phyloP scores from a whole-genome alignment of 108 stramenopile genomes.

The Cyclotella kingstonii region DNA sequence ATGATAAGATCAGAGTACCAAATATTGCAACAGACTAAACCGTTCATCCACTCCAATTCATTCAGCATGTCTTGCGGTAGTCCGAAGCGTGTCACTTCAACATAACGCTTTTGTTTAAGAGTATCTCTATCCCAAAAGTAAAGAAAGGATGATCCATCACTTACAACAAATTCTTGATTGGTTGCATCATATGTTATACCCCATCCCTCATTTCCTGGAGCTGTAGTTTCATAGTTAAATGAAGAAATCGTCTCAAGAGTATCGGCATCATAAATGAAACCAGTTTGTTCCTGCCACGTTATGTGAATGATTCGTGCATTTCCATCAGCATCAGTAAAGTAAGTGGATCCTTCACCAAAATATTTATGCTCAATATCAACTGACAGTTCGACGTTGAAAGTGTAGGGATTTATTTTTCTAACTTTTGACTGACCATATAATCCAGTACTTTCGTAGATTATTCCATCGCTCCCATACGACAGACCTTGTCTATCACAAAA shows the following conservation, averaged over 20 bases:
- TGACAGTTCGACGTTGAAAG: constrained; percentile 51
- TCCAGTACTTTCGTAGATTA: constrained; percentile 73
- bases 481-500: constrained; percentile 62
- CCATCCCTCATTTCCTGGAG: constrained; percentile 67
- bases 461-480: constrained; percentile 60
- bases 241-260: constrained; percentile 46
- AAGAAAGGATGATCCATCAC: constrained; percentile 67
- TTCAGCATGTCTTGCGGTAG: constrained; percentile 53
- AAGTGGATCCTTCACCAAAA: constrained; percentile 82
- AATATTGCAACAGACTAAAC: constrained; percentile 79
- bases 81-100: constrained; percentile 56
- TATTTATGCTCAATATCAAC: constrained; percentile 43
- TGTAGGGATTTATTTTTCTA: constrained; percentile 60
- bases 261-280: constrained; percentile 71
- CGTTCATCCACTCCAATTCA: constrained; percentile 82
- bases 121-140: constrained; percentile 77
- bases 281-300: constrained; percentile 65
- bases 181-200: constrained; percentile 73
- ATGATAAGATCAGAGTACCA: constrained; percentile 79
- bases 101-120: constrained; percentile 47
- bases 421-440: constrained; percentile 64
- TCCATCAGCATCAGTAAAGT: constrained; percentile 43
- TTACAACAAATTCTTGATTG: constrained; percentile 70
- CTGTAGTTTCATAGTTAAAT: constrained; percentile 63
- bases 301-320: constrained; percentile 56